These are phyloP conservation scores for Diaporthe aspalathi DNA, from an alignment of 2,329 filamentous ascomycete species.

Conservation along the genomic window DNA sequence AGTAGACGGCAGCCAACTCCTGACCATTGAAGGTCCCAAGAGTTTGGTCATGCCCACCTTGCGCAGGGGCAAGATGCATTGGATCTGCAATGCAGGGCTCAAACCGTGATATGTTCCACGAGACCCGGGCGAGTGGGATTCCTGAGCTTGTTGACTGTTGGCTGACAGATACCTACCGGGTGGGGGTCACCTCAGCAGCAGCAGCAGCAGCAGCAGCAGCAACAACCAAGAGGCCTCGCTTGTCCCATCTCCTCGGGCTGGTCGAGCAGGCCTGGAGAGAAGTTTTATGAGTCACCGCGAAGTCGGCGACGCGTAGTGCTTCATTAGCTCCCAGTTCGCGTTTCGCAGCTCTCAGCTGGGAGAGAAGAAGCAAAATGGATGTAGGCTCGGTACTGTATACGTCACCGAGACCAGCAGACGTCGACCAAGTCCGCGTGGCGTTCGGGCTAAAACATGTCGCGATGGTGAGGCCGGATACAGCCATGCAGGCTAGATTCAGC, in stretches of 20 bases:
- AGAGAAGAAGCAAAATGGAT: neutral
- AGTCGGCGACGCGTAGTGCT: neutral
- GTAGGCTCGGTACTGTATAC: neutral
- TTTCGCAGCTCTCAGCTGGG: constrained; percentile 1
- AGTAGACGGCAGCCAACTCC: constrained; percentile 3
- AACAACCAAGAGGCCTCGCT: too few relatives aligned
- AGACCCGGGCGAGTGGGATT: constrained; percentile 3
- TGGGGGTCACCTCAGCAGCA: neutral
- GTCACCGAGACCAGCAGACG: constrained; percentile 1
- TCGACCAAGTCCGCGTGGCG: constrained; percentile 9
- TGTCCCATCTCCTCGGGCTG: neutral
- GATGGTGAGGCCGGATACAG: neutral
- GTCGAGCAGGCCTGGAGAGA: neutral
- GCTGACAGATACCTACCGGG: too few relatives aligned
- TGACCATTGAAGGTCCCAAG: constrained; percentile 20
- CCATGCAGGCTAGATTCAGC: neutral
- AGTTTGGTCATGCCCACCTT: constrained; percentile 1
- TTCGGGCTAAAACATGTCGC: constrained; percentile 3
- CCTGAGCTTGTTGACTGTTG: neutral
- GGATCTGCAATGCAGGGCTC: constrained; percentile 23
- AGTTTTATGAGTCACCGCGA: neutral
- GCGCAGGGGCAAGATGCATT: constrained; percentile 20
- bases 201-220: too few relatives aligned
- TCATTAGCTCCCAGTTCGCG: neutral
- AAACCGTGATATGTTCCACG: constrained; percentile 22